Percentiles rank a stretch among this genome's conserved stretches.
Conservation (phyloP, 208 protist species). For the Leptomonas pyrrhocoris region DNA sequence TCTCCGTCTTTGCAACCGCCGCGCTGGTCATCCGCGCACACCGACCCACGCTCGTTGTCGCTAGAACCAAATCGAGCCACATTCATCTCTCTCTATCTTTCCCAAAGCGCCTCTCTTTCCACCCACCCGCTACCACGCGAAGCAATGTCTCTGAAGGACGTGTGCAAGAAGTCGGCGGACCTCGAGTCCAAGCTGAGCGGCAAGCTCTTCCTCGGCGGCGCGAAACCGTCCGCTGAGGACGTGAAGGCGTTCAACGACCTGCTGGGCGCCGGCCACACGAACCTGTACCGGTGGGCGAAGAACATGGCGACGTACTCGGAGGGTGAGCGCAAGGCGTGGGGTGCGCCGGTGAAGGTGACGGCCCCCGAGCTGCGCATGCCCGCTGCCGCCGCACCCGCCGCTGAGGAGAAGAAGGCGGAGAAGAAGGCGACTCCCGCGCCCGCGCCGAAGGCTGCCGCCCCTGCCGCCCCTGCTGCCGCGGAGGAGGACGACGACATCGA, state of each 20-base stretch:
- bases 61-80: slow-evolving; percentile 2
- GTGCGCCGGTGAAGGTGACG: slow-evolving; percentile 58
- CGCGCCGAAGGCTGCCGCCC: slow-evolving; percentile 32
- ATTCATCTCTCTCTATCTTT: background rate
- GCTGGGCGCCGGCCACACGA: slow-evolving; percentile 52
- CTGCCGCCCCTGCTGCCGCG: slow-evolving; percentile 34
- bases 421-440: slow-evolving; percentile 35
- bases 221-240: slow-evolving; percentile 66
- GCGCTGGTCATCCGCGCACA: too few species aligned
- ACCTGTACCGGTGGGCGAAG: slow-evolving; percentile 76
- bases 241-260: slow-evolving; percentile 78
- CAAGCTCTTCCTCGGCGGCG: slow-evolving; percentile 72
- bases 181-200: slow-evolving; percentile 61
- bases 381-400: slow-evolving; percentile 3
- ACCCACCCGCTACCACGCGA: background rate
- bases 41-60: too few species aligned
- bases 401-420: slow-evolving; percentile 6
- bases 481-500: slow-evolving; percentile 90
- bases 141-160: slow-evolving; percentile 65
- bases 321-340: slow-evolving; percentile 54
- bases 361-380: slow-evolving; percentile 34
- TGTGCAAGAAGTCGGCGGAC: slow-evolving; percentile 52
- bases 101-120: slow-evolving; percentile 1
- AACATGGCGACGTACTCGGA: slow-evolving; percentile 72
- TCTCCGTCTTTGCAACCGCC: too few species aligned